A percentile compares a stretch with the other conserved stretches of the same genome.
Evolutionary conservation across 1,139 yeast genomes (phyloP).

Genomic region (Debaryomyces subglobosus): DNA sequence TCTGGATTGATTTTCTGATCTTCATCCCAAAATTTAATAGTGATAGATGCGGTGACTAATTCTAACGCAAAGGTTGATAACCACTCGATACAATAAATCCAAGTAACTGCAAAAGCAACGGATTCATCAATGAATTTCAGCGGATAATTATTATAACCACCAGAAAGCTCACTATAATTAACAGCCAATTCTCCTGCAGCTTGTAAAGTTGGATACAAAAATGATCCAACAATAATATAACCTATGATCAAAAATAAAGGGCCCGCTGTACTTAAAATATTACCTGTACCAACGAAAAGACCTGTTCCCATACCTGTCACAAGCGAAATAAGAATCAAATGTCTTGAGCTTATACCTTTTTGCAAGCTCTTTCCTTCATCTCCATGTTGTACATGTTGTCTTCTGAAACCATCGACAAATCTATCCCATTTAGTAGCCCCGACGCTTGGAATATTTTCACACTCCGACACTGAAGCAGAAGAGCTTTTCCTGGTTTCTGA

Average conservation of each 20-base stretch:
- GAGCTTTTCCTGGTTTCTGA: slow-evolving; percentile 20
- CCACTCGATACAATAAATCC: slow-evolving; percentile 49
- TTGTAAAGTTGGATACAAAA: slow-evolving; percentile 42
- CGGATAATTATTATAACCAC: slow-evolving; percentile 46
- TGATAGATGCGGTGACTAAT: slow-evolving; percentile 43
- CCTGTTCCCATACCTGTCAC: slow-evolving; percentile 47
- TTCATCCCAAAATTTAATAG: slow-evolving; percentile 37
- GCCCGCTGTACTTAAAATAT: slow-evolving; percentile 34
- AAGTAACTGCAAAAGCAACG: slow-evolving; percentile 42
- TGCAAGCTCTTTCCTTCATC: slow-evolving; percentile 32
- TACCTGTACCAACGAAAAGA: slow-evolving; percentile 42
- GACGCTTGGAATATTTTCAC: slow-evolving; percentile 14
- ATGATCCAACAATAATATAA: slow-evolving; percentile 41
- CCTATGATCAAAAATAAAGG: slow-evolving; percentile 39
- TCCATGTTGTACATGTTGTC: slow-evolving; percentile 19
- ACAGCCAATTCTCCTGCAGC: slow-evolving; percentile 49
- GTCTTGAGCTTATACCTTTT: slow-evolving; percentile 37
- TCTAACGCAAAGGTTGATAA: slow-evolving; percentile 42
- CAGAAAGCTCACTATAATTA: slow-evolving; percentile 39
- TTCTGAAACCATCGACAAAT: slow-evolving; percentile 35
- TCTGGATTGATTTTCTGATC: slow-evolving; percentile 26
- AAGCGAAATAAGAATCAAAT: slow-evolving; percentile 39
- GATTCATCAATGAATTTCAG: slow-evolving; percentile 40
- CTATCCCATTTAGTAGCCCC: slow-evolving; percentile 21
- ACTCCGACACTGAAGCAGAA: slow-evolving; percentile 17